phyloP scores from a whole-genome alignment of 164 flowering plant species.

The Berberis vulgaris region DNA sequence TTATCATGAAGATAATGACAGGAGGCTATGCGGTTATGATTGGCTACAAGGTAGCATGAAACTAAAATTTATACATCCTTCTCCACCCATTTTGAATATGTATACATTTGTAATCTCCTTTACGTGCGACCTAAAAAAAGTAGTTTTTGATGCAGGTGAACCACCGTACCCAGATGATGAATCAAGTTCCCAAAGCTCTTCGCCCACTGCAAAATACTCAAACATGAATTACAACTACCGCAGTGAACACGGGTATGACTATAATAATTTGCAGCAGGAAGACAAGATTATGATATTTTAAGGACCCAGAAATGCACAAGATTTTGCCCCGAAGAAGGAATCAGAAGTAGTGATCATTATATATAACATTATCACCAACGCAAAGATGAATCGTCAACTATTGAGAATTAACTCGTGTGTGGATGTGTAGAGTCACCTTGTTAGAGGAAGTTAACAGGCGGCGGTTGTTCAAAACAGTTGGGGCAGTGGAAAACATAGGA shows the following conservation, averaged over 20 bases:
- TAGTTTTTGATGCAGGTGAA: slow-evolving; percentile 29
- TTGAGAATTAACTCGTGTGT: slow-evolving; percentile 33
- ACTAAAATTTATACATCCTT: too few relatives aligned
- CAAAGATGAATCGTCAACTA: slow-evolving; percentile 7
- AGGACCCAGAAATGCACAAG: slow-evolving; percentile 32
- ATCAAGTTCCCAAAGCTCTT: slow-evolving; percentile 50
- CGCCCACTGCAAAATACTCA: slow-evolving; percentile 39
- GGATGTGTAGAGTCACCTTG: slow-evolving; percentile 64
- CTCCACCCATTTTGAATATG: too few relatives aligned
- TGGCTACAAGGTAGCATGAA: slow-evolving; percentile 42
- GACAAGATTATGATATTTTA: background rate
- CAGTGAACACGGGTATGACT: slow-evolving; percentile 23
- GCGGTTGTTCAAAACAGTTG: slow-evolving; percentile 73
- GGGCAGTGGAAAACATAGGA: slow-evolving; percentile 75
- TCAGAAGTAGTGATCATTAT: background rate
- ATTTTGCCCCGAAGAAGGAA: slow-evolving; percentile 33
- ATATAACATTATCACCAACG: background rate
- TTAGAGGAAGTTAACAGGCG: slow-evolving; percentile 51
- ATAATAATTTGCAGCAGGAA: slow-evolving; percentile 11
- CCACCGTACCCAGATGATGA: slow-evolving; percentile 30
- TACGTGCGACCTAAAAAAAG: background rate
- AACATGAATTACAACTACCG: slow-evolving; percentile 32
- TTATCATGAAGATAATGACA: slow-evolving; percentile 6
- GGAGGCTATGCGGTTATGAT: slow-evolving; percentile 8
- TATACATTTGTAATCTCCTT: too few relatives aligned